Base-by-base conservation (phyloP, 192 early-diverging fungal genomes). In the Coemansia sp. region DNA sequence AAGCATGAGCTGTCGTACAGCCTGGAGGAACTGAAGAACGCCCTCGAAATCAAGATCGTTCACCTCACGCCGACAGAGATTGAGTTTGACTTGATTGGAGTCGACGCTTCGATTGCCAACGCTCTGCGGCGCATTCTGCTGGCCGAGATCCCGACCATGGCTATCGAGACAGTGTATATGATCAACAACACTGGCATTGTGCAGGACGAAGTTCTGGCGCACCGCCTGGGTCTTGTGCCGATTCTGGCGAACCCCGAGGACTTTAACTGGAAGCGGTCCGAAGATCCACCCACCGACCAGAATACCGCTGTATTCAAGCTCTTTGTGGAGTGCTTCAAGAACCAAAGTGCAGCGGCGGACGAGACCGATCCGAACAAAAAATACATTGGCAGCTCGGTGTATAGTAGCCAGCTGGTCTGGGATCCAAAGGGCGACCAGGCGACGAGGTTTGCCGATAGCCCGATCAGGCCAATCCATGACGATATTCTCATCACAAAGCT, bases 111-210 rank as follows among this genome's bases (percentile, higher is more conserved):
- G 18, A 87, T 99, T 56, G 95, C 95, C 53, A 99, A 99, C 72
- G 93, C 95, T 4, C 86, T 99, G 71, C 86, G 96, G 37, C 74
- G 96, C 43, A 92, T 95, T 38, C 69, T 99, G 86, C 92, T 99
- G 67, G 93, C 95, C 2, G 96, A 99, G 66, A 86, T 99, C 16
- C 95, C 96, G 16, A 95, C 95, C 0, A 94, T 99, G 95, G 96
- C 96, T 4, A 96, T 97, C 46, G 95, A 97, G 71, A 87, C 90
- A 20, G 94, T 97, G 21, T 99, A 88, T 73, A 84, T 97, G 43
- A 84, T 89, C 76, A 91, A 96, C 84, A 96, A 97, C 84, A 95
- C 91, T 1, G 88, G 88, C 1, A 85, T 99, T 39, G 86, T 99
- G 65, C 90, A 92, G 53, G 96, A 99, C 75, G 95, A 99, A 75